A percentile compares a stretch with the other conserved stretches of the same genome.
Evolutionary conservation across 805 yeast species (phyloP).

Genomic region (Hanseniaspora occidentalis): DNA sequence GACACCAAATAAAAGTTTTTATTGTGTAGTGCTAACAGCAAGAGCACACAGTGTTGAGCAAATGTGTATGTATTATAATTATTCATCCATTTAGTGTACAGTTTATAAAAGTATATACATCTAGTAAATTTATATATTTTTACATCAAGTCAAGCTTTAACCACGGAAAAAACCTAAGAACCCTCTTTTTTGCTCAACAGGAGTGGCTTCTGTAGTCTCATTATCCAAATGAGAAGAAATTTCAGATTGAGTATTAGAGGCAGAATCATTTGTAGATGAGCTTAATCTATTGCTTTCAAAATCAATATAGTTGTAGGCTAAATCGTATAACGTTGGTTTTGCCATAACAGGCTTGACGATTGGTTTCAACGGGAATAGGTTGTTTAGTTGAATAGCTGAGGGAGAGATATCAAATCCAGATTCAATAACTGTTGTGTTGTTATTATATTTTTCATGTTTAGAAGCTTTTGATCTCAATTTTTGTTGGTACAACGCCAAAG

Average conservation of each 20-base stretch:
- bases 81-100: too few species aligned
- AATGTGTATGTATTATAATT: neutral
- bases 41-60: too few species aligned
- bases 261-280: neutral
- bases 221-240: too few species aligned
- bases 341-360: constrained; percentile 50
- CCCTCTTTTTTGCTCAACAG: constrained; percentile 41
- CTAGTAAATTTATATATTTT: too few species aligned
- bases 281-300: constrained; percentile 24
- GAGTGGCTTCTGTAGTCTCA: constrained; percentile 12
- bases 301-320: constrained; percentile 72
- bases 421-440: constrained; percentile 28
- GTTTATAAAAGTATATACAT: too few species aligned
- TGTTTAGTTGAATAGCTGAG: constrained; percentile 13
- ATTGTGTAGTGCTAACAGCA: too few species aligned
- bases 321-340: constrained; percentile 86
- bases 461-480: constrained; percentile 8
- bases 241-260: constrained; percentile 9
- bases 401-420: constrained; percentile 13
- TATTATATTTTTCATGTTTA: constrained; percentile 6
- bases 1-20: too few species aligned
- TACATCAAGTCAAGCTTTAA: constrained; percentile 5
- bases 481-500: constrained; percentile 25
- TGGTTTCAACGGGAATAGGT: constrained; percentile 24
- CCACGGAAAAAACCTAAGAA: constrained; percentile 67